phyloP scores from a whole-genome alignment of 768 basidiomycete genomes.

The Cystofilobasidium bisporidii region DNA sequence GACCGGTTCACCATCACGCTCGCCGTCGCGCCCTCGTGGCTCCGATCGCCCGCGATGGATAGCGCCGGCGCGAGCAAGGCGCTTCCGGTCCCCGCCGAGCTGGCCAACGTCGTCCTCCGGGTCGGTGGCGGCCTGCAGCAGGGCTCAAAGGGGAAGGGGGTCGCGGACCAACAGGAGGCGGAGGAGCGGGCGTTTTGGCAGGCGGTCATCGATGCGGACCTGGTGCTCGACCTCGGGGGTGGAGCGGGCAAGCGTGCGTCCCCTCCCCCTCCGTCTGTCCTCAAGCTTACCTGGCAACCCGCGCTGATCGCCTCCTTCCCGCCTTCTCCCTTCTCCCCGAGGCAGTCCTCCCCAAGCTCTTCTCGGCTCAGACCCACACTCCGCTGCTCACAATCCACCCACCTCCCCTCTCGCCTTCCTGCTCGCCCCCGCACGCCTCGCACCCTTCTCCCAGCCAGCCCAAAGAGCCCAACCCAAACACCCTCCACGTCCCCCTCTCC shows the following conservation, averaged over 20 bases:
- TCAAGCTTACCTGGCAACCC: not conserved
- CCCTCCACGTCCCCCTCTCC: not conserved
- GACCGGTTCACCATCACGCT: not conserved
- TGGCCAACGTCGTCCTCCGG: not conserved
- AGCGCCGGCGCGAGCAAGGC: too few species aligned
- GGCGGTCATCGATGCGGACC: not conserved
- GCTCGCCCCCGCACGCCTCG: not conserved
- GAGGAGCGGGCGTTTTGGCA: not conserved
- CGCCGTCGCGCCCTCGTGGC: not conserved
- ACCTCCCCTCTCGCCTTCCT: not conserved
- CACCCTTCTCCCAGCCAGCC: not conserved
- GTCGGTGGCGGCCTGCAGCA: not conserved
- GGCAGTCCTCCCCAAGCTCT: not conserved
- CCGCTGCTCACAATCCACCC: not conserved
- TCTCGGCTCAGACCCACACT: not conserved
- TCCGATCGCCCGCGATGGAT: not conserved
- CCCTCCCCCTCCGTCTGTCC: not conserved
- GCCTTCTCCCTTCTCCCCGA: not conserved
- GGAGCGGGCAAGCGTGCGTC: not conserved
- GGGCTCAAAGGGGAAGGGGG: not conserved
- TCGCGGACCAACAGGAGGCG: not conserved
- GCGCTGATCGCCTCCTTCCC: not conserved
- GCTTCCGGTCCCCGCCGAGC: too few species aligned
- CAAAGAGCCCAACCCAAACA: not conserved
- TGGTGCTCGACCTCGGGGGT: not conserved